Evolutionary conservation across 106 monocot species (phyloP).

Genomic region (Cymbidium sinense): DNA sequence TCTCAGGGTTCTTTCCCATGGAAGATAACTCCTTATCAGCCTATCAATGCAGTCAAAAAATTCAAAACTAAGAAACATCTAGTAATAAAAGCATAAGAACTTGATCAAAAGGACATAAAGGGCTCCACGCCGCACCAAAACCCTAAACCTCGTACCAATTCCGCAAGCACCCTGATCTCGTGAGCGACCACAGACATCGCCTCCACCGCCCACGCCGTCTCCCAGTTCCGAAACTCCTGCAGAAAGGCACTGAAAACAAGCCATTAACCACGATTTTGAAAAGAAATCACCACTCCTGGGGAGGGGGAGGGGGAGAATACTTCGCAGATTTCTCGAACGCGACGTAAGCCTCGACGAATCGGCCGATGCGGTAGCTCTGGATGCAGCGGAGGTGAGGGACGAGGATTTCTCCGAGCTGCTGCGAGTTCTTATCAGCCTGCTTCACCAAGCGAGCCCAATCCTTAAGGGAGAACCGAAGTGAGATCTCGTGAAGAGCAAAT

Average conservation of each 20-base stretch:
- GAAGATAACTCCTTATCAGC: slow-evolving; percentile 72
- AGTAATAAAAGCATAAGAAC: slow-evolving; percentile 1
- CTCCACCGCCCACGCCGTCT: slow-evolving; percentile 77
- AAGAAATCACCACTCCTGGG: neutral
- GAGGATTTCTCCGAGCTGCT: slow-evolving; percentile 37
- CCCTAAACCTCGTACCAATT: slow-evolving; percentile 36
- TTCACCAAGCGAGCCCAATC: slow-evolving; percentile 26
- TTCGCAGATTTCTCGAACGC: slow-evolving; percentile 52
- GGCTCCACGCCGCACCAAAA: neutral
- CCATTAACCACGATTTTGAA: neutral
- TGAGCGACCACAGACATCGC: slow-evolving; percentile 55
- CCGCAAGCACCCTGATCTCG: slow-evolving; percentile 78
- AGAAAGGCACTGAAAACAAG: slow-evolving; percentile 58
- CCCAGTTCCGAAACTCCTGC: slow-evolving; percentile 98
- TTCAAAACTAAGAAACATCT: neutral
- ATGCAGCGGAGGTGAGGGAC: slow-evolving; percentile 34
- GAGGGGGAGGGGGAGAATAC: slow-evolving; percentile 9
- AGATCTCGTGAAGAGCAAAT: neutral
- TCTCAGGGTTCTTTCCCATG: slow-evolving; percentile 78
- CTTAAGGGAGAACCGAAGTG: neutral
- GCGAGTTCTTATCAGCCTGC: slow-evolving; percentile 19
- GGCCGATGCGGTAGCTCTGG: slow-evolving; percentile 29
- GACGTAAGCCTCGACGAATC: slow-evolving; percentile 46
- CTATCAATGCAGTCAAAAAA: slow-evolving; percentile 18
- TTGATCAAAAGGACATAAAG: neutral